A percentile compares a stretch with the other conserved stretches of the same genome.
Conservation (phyloP, 768 basidiomycete species). For the Leccinum arenicola region DNA sequence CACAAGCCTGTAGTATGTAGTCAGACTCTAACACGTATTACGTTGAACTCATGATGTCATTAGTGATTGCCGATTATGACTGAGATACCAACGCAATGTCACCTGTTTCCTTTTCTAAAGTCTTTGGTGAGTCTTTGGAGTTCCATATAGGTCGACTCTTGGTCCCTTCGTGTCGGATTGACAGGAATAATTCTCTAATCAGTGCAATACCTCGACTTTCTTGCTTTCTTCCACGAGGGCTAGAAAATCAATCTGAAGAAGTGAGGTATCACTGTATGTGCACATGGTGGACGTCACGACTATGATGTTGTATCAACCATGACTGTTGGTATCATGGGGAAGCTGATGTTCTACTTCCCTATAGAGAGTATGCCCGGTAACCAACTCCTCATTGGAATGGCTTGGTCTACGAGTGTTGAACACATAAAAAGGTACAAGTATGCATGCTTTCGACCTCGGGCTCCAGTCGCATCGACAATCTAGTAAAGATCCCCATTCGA, state of each 20-base stretch:
- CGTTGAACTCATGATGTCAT: neutral
- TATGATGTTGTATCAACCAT: neutral
- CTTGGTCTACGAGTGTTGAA: neutral
- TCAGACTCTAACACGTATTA: neutral
- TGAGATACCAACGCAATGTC: neutral
- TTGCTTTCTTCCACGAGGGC: neutral
- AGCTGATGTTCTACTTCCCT: neutral
- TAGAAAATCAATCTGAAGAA: neutral
- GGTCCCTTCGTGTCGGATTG: neutral
- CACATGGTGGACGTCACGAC: neutral
- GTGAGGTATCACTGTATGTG: neutral
- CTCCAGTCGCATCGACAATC: neutral
- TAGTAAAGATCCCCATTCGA: neutral
- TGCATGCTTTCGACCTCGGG: neutral
- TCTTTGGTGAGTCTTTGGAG: neutral
- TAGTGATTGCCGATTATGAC: neutral
- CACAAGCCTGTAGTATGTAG: neutral
- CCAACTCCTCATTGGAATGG: too few species aligned
- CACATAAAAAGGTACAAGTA: neutral
- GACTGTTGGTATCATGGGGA: neutral
- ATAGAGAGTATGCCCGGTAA: neutral
- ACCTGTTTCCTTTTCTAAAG: neutral
- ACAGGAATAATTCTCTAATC: neutral
- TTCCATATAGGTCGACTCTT: neutral
- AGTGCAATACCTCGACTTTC: neutral